These are phyloP conservation scores for Fraxinus xanthoxyloides DNA, from an alignment of 305 asterid genomes.

Conservation along the genomic window DNA sequence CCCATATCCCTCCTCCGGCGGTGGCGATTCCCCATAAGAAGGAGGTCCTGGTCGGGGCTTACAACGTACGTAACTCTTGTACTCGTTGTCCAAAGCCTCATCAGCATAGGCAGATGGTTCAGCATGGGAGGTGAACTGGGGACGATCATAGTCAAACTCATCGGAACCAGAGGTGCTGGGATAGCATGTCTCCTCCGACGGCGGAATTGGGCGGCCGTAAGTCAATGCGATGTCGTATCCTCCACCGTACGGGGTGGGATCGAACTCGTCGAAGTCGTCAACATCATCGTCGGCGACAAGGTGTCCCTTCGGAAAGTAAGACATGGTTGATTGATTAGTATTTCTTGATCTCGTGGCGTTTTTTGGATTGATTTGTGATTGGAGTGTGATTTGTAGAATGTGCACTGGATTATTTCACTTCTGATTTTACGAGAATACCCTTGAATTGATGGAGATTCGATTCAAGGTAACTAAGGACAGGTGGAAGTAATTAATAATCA, in stretches of 20 bases:
- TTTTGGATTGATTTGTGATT: neutral
- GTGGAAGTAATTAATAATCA: neutral
- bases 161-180: slow-evolving; percentile 51
- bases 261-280: slow-evolving; percentile 77
- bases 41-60: slow-evolving; percentile 51
- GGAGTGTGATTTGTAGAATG: neutral
- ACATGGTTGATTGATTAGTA: slow-evolving; percentile 38
- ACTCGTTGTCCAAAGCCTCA: slow-evolving; percentile 72
- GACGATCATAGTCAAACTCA: slow-evolving; percentile 79
- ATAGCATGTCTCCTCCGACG: slow-evolving; percentile 75
- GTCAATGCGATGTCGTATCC: slow-evolving; percentile 65
- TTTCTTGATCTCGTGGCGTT: neutral
- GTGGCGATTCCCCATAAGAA: slow-evolving; percentile 27
- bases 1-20: slow-evolving; percentile 29
- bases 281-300: slow-evolving; percentile 44
- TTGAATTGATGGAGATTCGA: neutral
- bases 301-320: slow-evolving; percentile 80
- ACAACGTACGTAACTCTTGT: slow-evolving; percentile 72
- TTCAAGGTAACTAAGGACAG: neutral
- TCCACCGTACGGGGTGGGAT: slow-evolving; percentile 80
- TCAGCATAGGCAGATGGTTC: slow-evolving; percentile 79
- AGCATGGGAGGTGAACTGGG: slow-evolving; percentile 65
- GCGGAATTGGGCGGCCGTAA: slow-evolving; percentile 74
- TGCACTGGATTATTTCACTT: neutral
- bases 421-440: neutral